Percentiles rank a stretch among this genome's conserved stretches.
These are phyloP conservation scores for Avena insularis DNA, from an alignment of 176 grass and related monocot genomes.

Conservation along the genomic window DNA sequence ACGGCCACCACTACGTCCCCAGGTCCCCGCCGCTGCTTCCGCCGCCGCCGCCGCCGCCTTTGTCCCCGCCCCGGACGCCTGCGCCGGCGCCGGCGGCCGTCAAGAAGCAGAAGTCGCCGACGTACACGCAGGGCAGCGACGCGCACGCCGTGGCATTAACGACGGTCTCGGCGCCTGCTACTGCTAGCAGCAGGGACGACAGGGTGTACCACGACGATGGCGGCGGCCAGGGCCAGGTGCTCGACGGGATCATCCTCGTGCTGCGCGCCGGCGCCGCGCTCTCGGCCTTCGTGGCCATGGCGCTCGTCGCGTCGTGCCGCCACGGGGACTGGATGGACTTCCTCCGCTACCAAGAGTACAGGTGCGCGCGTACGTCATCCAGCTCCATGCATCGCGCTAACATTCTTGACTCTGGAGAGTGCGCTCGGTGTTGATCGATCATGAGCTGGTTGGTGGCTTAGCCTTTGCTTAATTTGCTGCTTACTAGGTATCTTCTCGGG, in stretches of 20 bases:
- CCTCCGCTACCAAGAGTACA: constrained; percentile 70
- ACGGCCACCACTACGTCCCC: constrained; percentile 5
- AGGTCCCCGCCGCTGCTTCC: constrained; percentile 7
- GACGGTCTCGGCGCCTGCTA: background rate
- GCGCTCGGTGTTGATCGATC: background rate
- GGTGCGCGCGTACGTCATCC: background rate
- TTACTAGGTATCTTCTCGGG: constrained; percentile 55
- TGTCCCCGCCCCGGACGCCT: background rate
- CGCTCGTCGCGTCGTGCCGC: constrained; percentile 68
- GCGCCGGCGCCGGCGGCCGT: background rate
- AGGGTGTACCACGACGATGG: background rate
- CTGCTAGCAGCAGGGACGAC: background rate
- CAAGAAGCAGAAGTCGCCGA: background rate
- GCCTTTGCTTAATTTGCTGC: background rate
- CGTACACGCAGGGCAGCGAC: background rate
- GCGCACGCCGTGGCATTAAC: background rate
- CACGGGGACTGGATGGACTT: constrained; percentile 88
- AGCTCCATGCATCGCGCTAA: background rate
- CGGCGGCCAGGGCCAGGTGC: constrained; percentile 41
- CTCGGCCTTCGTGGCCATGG: constrained; percentile 55
- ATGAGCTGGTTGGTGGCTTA: background rate
- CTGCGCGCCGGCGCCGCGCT: constrained; percentile 53
- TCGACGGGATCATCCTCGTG: constrained; percentile 43
- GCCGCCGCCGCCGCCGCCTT: background rate
- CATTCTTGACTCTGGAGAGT: background rate